Evolutionary conservation across 257 asterid species (phyloP).

Genomic region (Jacaranda mimosifolia): DNA sequence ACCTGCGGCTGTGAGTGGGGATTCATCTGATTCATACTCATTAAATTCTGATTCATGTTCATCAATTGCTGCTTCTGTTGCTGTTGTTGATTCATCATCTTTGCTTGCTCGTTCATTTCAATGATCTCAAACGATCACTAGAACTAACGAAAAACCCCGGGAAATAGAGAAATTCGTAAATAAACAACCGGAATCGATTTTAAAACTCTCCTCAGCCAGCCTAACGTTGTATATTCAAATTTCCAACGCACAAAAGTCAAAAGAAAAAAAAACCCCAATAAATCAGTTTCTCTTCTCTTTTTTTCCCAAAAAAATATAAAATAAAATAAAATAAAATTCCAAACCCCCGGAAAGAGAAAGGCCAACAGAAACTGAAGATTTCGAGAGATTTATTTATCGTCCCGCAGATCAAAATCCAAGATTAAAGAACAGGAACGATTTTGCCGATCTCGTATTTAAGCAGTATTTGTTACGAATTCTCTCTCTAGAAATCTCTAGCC

Average conservation of each 20-base stretch:
- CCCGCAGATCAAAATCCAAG: background rate
- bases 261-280: background rate
- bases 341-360: constrained; percentile 16
- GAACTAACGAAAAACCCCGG: background rate
- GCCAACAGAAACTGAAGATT: constrained; percentile 6
- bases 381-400: background rate
- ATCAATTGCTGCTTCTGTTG: constrained; percentile 51
- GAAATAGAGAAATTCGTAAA: background rate
- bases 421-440: background rate
- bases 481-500: background rate
- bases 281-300: no score
- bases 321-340: background rate
- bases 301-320: background rate
- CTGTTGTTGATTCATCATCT: constrained; percentile 61
- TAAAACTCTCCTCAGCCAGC: background rate
- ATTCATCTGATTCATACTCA: constrained; percentile 54
- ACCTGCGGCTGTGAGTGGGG: constrained; percentile 61
- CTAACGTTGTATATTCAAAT: constrained; percentile 7
- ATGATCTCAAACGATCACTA: constrained; percentile 27
- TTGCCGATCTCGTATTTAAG: background rate
- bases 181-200: background rate
- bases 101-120: constrained; percentile 67
- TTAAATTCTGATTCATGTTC: constrained; percentile 49
- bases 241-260: background rate
- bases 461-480: background rate